These are phyloP conservation scores for Ophiocordyceps polyrhachis-furcata DNA, from an alignment of 2,329 filamentous ascomycete genomes.

Conservation along the genomic window DNA sequence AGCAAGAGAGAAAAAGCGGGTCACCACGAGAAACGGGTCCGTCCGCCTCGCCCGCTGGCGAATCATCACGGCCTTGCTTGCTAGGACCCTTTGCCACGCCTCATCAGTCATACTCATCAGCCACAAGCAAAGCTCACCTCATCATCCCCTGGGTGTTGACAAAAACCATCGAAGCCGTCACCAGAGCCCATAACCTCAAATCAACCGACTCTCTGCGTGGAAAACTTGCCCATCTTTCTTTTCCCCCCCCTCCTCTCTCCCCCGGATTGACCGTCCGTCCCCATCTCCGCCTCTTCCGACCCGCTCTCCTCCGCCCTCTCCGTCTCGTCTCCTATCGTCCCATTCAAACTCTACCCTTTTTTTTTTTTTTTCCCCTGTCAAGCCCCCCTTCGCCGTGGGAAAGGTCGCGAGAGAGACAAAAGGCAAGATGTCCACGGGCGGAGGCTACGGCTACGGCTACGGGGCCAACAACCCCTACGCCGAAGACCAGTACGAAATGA, in stretches of 20 bases:
- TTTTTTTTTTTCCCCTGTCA: too few species aligned
- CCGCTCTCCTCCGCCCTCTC: neutral
- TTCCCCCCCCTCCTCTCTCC: too few species aligned
- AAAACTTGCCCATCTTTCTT: too few species aligned
- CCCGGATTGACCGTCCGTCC: neutral
- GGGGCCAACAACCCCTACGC: conserved; percentile 4
- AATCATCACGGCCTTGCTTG: neutral
- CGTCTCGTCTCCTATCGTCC: neutral
- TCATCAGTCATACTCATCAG: neutral
- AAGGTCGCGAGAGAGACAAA: neutral
- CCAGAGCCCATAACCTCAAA: neutral
- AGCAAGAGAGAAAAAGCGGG: too few species aligned
- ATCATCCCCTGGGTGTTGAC: neutral
- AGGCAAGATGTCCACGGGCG: neutral
- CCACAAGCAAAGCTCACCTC: neutral
- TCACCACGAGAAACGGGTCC: too few species aligned
- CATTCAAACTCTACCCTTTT: too few species aligned
- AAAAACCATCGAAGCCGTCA: neutral
- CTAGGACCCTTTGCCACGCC: neutral
- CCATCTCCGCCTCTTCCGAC: neutral
- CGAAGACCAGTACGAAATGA: conserved; percentile 27
- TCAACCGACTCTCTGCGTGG: neutral
- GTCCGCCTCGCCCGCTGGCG: neutral
- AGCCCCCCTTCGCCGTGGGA: too few species aligned
- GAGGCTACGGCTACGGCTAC: neutral